Evolutionary conservation across 139 green algal species (phyloP).

Genomic region (Chloropicon primus): DNA sequence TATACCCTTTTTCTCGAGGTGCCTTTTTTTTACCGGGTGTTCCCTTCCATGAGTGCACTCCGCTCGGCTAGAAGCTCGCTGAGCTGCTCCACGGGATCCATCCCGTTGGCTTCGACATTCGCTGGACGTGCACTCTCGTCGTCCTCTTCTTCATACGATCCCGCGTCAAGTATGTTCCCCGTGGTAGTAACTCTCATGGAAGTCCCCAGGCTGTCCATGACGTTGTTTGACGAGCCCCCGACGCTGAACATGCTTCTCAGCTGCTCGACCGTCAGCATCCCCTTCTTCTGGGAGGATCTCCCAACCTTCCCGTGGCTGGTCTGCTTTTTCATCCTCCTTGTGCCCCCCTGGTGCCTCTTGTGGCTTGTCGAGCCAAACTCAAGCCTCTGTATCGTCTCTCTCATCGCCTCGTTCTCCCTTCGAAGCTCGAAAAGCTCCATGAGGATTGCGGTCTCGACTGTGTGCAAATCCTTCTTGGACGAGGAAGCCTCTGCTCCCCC

Average conservation of each 20-base stretch:
- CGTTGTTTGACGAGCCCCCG: background rate
- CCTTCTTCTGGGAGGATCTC: background rate
- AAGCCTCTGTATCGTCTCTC: background rate
- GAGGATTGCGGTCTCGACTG: constrained; percentile 5
- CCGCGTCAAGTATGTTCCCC: background rate
- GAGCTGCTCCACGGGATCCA: background rate
- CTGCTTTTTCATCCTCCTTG: background rate
- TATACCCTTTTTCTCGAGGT: too few relatives aligned
- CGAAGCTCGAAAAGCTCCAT: constrained; percentile 24
- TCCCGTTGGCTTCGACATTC: too few relatives aligned
- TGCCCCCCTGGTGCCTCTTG: background rate
- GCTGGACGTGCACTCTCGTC: too few relatives aligned
- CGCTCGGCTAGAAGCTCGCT: background rate
- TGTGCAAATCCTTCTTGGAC: constrained; percentile 7
- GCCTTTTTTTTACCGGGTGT: background rate
- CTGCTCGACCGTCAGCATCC: background rate
- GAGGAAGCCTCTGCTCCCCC: background rate
- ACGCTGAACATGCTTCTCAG: background rate
- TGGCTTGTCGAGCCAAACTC: background rate
- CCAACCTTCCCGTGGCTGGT: background rate
- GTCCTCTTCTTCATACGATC: background rate
- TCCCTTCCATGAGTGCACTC: background rate
- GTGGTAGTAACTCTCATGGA: background rate
- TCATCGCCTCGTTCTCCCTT: background rate
- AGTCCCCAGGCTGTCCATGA: background rate